Evolutionary conservation across 768 basidiomycete genomes (phyloP).

Genomic region (Royoungia palumana): DNA sequence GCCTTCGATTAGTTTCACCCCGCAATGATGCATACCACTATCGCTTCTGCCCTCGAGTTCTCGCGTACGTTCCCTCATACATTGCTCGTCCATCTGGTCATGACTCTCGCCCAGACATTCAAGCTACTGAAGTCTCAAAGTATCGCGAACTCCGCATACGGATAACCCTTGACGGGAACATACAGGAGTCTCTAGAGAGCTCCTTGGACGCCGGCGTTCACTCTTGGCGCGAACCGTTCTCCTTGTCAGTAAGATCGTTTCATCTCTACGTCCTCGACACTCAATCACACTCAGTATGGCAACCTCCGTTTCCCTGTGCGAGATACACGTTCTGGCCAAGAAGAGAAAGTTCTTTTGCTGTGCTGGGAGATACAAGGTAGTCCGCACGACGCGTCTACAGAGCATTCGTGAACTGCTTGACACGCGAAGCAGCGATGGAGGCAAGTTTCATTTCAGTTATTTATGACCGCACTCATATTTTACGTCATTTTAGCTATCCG

Average conservation of each 20-base stretch:
- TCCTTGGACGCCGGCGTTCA: constrained; percentile 23
- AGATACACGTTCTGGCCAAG: constrained; percentile 26
- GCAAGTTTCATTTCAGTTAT: constrained; percentile 30
- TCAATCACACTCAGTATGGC: constrained; percentile 18
- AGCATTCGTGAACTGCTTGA: constrained; percentile 23
- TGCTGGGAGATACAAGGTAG: constrained; percentile 23
- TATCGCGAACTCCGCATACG: constrained; percentile 24
- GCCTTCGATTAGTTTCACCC: constrained; percentile 6
- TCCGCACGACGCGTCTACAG: constrained; percentile 30
- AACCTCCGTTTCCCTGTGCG: constrained; percentile 23
- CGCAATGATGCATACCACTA: constrained; percentile 17
- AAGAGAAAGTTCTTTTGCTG: constrained; percentile 29
- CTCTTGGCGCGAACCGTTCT: constrained; percentile 29
- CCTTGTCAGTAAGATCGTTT: constrained; percentile 18
- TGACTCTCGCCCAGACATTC: constrained; percentile 18
- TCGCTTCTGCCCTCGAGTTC: constrained; percentile 21
- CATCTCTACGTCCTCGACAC: not conserved
- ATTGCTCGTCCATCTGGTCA: not conserved
- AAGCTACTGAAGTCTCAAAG: constrained; percentile 20
- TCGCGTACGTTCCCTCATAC: constrained; percentile 18
- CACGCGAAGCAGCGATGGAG: constrained; percentile 25
- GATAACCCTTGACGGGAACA: constrained; percentile 25
- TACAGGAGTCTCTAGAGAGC: constrained; percentile 31
- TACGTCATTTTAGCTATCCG: constrained; percentile 29
- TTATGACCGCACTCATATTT: constrained; percentile 27